Evolutionary conservation across 2,329 filamentous ascomycete genomes (phyloP).

Genomic region (Bipolaris bicolor): DNA sequence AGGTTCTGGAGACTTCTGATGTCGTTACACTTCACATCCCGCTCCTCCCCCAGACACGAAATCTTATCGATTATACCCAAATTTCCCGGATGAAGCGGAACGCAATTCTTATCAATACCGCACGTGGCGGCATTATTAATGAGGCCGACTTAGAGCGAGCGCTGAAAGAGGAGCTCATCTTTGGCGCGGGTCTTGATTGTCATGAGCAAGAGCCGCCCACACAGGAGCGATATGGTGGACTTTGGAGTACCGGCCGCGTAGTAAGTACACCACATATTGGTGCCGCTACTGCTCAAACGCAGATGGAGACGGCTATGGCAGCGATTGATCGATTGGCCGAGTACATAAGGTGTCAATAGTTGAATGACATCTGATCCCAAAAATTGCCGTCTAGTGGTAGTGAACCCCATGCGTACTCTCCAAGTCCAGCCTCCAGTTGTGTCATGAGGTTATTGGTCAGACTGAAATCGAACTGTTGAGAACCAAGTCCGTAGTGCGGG

Average conservation of each 20-base stretch:
- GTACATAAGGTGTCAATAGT: slow-evolving; percentile 11
- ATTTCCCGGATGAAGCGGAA: slow-evolving; percentile 51
- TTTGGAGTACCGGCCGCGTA: slow-evolving; percentile 53
- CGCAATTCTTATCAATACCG: slow-evolving; percentile 55
- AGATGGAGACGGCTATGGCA: slow-evolving; percentile 45
- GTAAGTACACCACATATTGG: slow-evolving; percentile 60
- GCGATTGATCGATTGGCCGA: slow-evolving; percentile 40
- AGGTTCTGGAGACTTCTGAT: slow-evolving; percentile 22
- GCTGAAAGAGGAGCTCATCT: slow-evolving; percentile 51
- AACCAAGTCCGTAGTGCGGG: not conserved
- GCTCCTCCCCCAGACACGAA: slow-evolving; percentile 31
- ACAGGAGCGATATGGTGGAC: slow-evolving; percentile 48
- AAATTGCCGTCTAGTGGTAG: slow-evolving; percentile 15
- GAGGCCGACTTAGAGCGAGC: slow-evolving; percentile 55
- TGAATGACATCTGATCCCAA: not conserved
- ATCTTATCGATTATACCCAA: slow-evolving; percentile 44
- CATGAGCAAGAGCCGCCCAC: slow-evolving; percentile 55
- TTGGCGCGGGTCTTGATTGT: slow-evolving; percentile 58
- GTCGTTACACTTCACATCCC: slow-evolving; percentile 33
- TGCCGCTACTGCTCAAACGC: slow-evolving; percentile 52
- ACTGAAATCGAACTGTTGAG: slow-evolving; percentile 10
- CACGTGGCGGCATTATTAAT: slow-evolving; percentile 57
- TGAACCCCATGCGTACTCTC: slow-evolving; percentile 44
- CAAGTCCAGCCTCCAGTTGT: slow-evolving; percentile 40
- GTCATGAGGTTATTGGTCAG: slow-evolving; percentile 24